Conservation (phyloP, 1,284 basidiomycete species). For the Cutaneotrichosporon cavernicola region DNA sequence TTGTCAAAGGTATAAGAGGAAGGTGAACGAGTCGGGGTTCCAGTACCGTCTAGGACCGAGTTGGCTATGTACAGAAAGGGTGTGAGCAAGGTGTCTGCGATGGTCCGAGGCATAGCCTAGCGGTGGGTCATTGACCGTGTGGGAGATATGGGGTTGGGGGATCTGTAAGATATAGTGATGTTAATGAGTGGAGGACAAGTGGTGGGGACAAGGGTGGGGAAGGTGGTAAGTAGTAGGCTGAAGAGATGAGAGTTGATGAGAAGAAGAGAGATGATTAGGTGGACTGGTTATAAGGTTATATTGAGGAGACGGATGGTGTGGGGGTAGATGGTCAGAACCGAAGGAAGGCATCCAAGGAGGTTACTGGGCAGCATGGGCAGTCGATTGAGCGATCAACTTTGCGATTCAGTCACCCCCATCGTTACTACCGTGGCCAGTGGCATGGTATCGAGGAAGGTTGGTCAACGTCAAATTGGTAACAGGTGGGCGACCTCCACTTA, state of each 20-base stretch:
- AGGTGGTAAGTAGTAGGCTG: slow-evolving; percentile 5
- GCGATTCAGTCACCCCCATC: too few species aligned
- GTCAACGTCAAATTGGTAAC: not conserved
- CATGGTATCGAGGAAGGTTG: slow-evolving; percentile 4
- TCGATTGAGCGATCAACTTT: too few species aligned
- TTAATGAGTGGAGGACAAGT: not conserved
- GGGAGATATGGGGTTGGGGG: not conserved
- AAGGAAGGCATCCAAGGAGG: not conserved
- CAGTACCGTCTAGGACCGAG: not conserved
- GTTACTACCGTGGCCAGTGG: not conserved
- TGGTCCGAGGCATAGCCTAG: slow-evolving; percentile 4
- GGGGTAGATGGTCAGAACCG: not conserved
- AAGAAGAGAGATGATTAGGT: not conserved
- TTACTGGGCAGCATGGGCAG: too few species aligned
- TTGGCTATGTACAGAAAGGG: slow-evolving; percentile 6
- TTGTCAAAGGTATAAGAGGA: slow-evolving; percentile 2
- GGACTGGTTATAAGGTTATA: not conserved
- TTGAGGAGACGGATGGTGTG: not conserved
- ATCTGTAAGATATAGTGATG: not conserved
- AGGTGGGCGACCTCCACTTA: not conserved
- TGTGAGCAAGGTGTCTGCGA: slow-evolving; percentile 7
- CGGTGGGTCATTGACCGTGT: not conserved
- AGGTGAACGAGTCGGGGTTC: not conserved
- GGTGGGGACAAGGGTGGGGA: not conserved
- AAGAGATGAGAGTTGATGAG: not conserved